Evolutionary conservation across 129 eudicot species (phyloP), one percentile per base, ranked within the genome.

Genomic region (Erigeron canadensis): DNA sequence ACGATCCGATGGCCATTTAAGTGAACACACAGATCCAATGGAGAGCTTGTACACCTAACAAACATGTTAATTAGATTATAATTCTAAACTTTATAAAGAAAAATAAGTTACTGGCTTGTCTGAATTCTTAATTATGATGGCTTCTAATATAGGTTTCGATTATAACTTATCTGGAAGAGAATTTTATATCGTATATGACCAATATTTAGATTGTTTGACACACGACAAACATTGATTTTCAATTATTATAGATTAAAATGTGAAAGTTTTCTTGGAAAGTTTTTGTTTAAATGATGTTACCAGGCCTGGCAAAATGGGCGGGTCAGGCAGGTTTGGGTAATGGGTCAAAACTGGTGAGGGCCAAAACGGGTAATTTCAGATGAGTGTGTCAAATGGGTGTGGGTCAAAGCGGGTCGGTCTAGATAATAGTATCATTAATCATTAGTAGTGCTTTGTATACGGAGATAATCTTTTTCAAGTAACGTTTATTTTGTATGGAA

Each of bases 11-110:
- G 97, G 97, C 97, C 97, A 90, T 69, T 69, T 73, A 61, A 90
- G 87, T 41, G 85, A 81, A 56, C 91, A 86, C 10, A 65, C 91
- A 63, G 97, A 90, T 74, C 97, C 95, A 69, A 90, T 90, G 5
- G 95, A 90, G 41, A 90, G 94, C 87, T 90, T 90, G 83, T 90
- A 90, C 42, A 90, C 97, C 97, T 90, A 73, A 81, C 6, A 23
- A 72, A 38, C 63, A 63, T 22, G 19, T 28, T 48, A 67, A 47
- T 75, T 56, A 66, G 50, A 46, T 70, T 11, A 60, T 22, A 15
- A 19, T 12, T 57, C 16, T 55, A 55, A 19, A 55, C 61, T 10
- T 8, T 50, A 28, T 28, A 28, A 28, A 28, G 1, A 28, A 28
- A 28, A 28, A 28, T 28, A 28, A 28, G 34, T 28, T 28, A 28